Conservation (phyloP, 306 rosid genomes). For the Phaseolus lunatus region DNA sequence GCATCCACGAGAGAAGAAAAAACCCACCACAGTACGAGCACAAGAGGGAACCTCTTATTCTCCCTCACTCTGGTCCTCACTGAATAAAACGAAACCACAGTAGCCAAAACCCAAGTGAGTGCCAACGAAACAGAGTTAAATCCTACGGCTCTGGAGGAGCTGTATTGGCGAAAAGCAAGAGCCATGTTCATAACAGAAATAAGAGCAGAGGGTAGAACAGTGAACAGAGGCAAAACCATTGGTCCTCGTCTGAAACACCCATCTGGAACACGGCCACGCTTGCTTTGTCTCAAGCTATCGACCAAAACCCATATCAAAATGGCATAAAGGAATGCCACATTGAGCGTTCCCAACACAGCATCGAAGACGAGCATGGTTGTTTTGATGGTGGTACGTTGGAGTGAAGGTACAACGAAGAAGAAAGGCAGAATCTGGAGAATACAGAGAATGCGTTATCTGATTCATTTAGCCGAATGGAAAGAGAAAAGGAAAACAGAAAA, state of each 20-base stretch:
- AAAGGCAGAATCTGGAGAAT: not conserved
- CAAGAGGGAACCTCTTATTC: conserved; percentile 60
- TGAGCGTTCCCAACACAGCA: conserved; percentile 45
- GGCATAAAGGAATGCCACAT: conserved; percentile 58
- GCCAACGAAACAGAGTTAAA: conserved; percentile 46
- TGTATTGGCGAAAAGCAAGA: conserved; percentile 53
- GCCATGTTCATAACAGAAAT: conserved; percentile 57
- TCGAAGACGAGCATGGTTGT: conserved; percentile 46
- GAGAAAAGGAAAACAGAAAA: not conserved
- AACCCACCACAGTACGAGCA: conserved; percentile 76
- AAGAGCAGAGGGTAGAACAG: conserved; percentile 46
- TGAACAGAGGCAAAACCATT: conserved; percentile 33
- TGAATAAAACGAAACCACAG: conserved; percentile 55
- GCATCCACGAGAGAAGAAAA: conserved; percentile 45
- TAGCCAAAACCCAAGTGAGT: conserved; percentile 71
- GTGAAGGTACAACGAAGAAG: not conserved
- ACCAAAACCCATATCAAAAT: conserved; percentile 67
- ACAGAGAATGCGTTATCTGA: not conserved
- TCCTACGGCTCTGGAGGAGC: conserved; percentile 35
- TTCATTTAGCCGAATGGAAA: not conserved
- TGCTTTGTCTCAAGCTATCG: conserved; percentile 51
- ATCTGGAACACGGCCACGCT: conserved; percentile 14
- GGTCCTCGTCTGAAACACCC: conserved; percentile 26
- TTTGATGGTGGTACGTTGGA: not conserved
- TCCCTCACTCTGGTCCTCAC: conserved; percentile 39